Evolutionary conservation across 2,329 filamentous ascomycete genomes (phyloP).

Genomic region (Paracoccidioides lutzii): DNA sequence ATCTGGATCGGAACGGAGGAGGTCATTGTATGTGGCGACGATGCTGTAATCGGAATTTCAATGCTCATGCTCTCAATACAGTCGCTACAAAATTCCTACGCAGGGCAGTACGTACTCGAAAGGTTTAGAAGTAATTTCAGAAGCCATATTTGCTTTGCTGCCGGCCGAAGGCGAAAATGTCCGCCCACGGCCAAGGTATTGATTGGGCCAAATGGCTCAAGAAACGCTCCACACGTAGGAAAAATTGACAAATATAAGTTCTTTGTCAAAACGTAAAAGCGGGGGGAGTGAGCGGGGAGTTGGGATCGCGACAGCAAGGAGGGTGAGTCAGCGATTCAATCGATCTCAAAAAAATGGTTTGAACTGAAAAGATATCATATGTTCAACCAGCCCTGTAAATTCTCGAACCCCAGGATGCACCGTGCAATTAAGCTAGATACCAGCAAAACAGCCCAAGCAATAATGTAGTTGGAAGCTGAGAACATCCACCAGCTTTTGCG

Average conservation of each 20-base stretch:
- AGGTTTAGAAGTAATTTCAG: constrained; percentile 17
- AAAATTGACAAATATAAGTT: background rate
- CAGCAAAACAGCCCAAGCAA: background rate
- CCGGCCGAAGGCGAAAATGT: constrained; percentile 16
- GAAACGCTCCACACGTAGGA: background rate
- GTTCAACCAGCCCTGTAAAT: background rate
- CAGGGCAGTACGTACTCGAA: background rate
- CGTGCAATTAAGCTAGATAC: background rate
- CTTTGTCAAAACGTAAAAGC: too few relatives aligned
- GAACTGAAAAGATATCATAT: background rate
- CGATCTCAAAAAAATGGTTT: background rate
- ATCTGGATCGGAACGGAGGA: constrained; percentile 58
- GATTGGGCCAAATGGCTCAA: background rate
- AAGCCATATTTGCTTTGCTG: constrained; percentile 12
- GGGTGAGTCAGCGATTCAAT: background rate
- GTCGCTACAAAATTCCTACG: background rate
- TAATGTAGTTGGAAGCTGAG: background rate
- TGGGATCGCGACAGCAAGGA: background rate
- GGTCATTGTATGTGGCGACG: constrained; percentile 51
- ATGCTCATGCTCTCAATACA: background rate
- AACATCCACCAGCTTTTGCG: background rate
- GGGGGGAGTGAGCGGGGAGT: background rate
- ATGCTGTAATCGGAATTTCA: constrained; percentile 33
- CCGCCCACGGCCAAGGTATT: background rate
- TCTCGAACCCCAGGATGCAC: background rate